Base-by-base conservation (phyloP, 805 yeast species). In the Lipomyces japonicus region DNA sequence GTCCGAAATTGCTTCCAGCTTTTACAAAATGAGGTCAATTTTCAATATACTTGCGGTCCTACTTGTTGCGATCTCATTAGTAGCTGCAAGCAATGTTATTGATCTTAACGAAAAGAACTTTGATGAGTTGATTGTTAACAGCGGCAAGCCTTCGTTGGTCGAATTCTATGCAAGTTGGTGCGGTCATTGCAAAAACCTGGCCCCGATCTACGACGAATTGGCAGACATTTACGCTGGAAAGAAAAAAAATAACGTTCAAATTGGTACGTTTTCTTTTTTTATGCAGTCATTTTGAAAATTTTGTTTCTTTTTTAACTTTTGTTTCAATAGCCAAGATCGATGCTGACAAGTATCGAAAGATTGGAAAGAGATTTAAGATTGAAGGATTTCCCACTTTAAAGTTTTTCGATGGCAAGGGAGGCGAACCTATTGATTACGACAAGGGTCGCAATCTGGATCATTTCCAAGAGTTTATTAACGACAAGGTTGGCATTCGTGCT, bases 241-340 rank as follows among this genome's bases (percentile, higher is more conserved):
- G 19, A 53, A 78, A 32, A 71, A 69, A 16, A 60, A 67, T 19
- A 73, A 66, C 19, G 58, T 60, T n/a, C 68, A 82, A 40, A 73
- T 91, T 64, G 96, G 95, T 60, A 80, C 88, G 70, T 70, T 89
- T 48, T 95, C 7, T n/a, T 12, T 88, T 70, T 95, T 89, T 81
- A 95, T 53, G 75, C 74, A 60, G 89, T 4, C 21, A 9, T 12
- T 42, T 12, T 10, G 24, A 34, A 16, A 34, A n/a, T 26, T 14
- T 24, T 5, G 23, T 28, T 10, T 16, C n/a, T 10, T 41, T 4
- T 36, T n/a, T 2, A 21, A 7, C 3, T 36, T 12, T 24, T 21
- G 23, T 23, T 9, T 6, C 16, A 9, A 82, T 95, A 44, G 86
- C 91, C 16, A 84, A 93, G 68, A 93, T 97, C 69, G 95, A 89